phyloP scores from a whole-genome alignment of 2,329 filamentous ascomycete species.

The Ceratocystis alfenasii region DNA sequence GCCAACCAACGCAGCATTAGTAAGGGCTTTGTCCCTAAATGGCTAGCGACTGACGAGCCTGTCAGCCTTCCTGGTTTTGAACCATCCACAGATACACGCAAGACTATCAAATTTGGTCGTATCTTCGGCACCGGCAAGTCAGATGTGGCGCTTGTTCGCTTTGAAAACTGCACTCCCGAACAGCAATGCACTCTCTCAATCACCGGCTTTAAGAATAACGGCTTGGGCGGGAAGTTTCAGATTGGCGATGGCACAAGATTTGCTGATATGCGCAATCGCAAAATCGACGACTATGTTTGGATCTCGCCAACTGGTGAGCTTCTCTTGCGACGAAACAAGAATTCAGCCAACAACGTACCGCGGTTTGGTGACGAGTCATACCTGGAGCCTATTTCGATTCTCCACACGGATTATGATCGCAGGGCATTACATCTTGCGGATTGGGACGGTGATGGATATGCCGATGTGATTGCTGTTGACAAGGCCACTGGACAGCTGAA shows the following conservation, averaged over 20 bases:
- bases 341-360: constrained; percentile 4
- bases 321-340: constrained; percentile 17
- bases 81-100: background rate
- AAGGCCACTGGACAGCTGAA: constrained; percentile 18
- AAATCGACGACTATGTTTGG: constrained; percentile 24
- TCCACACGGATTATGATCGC: constrained; percentile 23
- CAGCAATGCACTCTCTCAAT: constrained; percentile 17
- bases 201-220: constrained; percentile 23
- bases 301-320: constrained; percentile 21
- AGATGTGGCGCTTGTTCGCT: constrained; percentile 6
- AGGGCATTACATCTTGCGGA: constrained; percentile 30
- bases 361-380: background rate
- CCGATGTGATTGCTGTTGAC: constrained; percentile 25
- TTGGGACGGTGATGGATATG: constrained; percentile 31
- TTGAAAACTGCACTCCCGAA: background rate
- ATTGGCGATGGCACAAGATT: constrained; percentile 23
- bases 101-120: constrained; percentile 23
- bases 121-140: constrained; percentile 22
- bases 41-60: constrained; percentile 9
- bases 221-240: constrained; percentile 23
- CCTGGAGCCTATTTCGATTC: constrained; percentile 3
- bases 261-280: constrained; percentile 19
- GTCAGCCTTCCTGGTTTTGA: background rate
- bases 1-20: constrained; percentile 24
- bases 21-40: constrained; percentile 20